phyloP scores from a whole-genome alignment of 345 rosid genomes.

The Gossypium bickii region DNA sequence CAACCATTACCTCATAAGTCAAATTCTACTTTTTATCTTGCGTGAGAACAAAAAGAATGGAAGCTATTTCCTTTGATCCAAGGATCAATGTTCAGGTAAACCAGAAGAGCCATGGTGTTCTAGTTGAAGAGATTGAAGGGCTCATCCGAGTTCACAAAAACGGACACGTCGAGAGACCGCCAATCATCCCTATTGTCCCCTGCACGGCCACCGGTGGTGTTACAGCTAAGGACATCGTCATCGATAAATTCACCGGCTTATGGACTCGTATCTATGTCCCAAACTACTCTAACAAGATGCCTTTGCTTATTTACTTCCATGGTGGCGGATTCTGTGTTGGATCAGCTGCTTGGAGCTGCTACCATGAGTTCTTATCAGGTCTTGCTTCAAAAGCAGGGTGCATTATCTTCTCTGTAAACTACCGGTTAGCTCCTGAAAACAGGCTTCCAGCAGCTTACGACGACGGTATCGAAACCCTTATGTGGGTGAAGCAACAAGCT shows the following conservation, averaged over 20 bases:
- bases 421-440: constrained; percentile 61
- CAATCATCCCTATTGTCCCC: constrained; percentile 49
- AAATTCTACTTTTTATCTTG: not conserved
- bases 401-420: constrained; percentile 43
- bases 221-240: constrained; percentile 35
- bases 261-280: constrained; percentile 59
- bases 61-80: constrained; percentile 37
- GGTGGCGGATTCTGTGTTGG: constrained; percentile 76
- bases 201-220: constrained; percentile 31
- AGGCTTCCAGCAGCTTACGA: constrained; percentile 66
- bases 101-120: constrained; percentile 38
- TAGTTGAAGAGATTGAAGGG: constrained; percentile 58
- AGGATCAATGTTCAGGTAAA: constrained; percentile 24
- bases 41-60: constrained; percentile 31
- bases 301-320: constrained; percentile 63
- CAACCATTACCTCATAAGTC: constrained; percentile 1
- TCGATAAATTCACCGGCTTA: constrained; percentile 38
- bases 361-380: constrained; percentile 50
- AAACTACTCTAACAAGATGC: constrained; percentile 37
- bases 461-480: constrained; percentile 48
- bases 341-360: constrained; percentile 63
- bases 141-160: constrained; percentile 62
- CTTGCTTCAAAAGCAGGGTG: constrained; percentile 48
- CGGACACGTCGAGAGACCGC: constrained; percentile 59
- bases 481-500: constrained; percentile 53